Evolutionary conservation across 768 basidiomycete genomes (phyloP).

Genomic region (Mycena indigotica): DNA sequence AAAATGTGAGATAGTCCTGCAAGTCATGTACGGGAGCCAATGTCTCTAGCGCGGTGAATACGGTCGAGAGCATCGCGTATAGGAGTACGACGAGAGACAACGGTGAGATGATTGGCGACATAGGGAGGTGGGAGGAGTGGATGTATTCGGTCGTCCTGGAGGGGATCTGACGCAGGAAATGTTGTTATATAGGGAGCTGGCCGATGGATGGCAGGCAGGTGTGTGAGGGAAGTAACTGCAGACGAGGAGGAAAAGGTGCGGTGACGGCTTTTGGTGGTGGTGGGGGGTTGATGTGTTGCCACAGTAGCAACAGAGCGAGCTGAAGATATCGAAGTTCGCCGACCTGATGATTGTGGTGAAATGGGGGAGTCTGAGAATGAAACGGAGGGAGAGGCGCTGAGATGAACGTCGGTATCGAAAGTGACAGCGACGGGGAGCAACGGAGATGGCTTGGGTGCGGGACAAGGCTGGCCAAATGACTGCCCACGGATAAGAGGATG

Average conservation of each 20-base stretch:
- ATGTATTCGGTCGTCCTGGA: slow-evolving; percentile 63
- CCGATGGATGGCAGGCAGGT: slow-evolving; percentile 52
- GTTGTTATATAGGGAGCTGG: slow-evolving; percentile 55
- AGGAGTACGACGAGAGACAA: slow-evolving; percentile 64
- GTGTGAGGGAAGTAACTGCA: slow-evolving; percentile 57
- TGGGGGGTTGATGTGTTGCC: too few relatives aligned
- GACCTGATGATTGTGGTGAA: slow-evolving; percentile 38
- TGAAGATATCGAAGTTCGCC: slow-evolving; percentile 61
- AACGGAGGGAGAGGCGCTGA: slow-evolving; percentile 37
- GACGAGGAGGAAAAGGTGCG: slow-evolving; percentile 59
- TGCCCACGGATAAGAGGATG: slow-evolving; percentile 80
- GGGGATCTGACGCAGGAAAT: slow-evolving; percentile 66
- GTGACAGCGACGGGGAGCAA: slow-evolving; percentile 65
- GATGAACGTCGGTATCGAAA: slow-evolving; percentile 39
- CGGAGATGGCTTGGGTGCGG: slow-evolving; percentile 50
- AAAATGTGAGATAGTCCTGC: too few relatives aligned
- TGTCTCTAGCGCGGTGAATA: slow-evolving; percentile 57
- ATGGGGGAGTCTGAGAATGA: slow-evolving; percentile 41
- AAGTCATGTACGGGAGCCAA: slow-evolving; percentile 30
- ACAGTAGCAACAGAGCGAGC: slow-evolving; percentile 49
- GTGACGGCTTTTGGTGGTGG: slow-evolving; percentile 43
- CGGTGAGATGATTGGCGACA: slow-evolving; percentile 68
- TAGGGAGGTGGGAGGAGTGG: slow-evolving; percentile 75
- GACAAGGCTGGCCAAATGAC: slow-evolving; percentile 57
- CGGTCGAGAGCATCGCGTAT: slow-evolving; percentile 72